These are phyloP conservation scores for Panaeolus cyanescens DNA, from an alignment of 768 basidiomycete species.

Conservation along the genomic window DNA sequence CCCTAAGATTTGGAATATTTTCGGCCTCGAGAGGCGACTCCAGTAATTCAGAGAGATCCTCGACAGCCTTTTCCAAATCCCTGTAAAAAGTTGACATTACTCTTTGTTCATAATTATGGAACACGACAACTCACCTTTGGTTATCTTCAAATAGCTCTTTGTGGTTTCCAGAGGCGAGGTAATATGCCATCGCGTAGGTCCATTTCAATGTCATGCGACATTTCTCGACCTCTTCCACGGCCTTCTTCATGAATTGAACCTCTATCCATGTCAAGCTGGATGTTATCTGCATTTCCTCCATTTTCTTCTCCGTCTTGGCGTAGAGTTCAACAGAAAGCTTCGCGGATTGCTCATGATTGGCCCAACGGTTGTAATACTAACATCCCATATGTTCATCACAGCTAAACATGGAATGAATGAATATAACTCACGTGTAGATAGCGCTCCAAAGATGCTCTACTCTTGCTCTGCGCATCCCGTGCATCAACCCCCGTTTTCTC, in stretches of 20 bases:
- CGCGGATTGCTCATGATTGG: conserved; percentile 99
- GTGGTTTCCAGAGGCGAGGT: conserved; percentile 85
- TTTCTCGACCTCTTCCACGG: conserved; percentile 88
- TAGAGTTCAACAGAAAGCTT: conserved; percentile 93
- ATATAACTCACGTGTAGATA: conserved; percentile 83
- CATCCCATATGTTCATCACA: conserved; percentile 7
- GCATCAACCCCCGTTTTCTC: conserved; percentile 88
- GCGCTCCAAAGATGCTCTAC: conserved; percentile 88
- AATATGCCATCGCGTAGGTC: conserved; percentile 99
- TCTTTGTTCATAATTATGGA: neutral
- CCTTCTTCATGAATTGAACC: conserved; percentile 98
- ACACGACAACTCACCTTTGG: conserved; percentile 61
- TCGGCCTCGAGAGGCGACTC: conserved; percentile 92
- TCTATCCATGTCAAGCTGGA: conserved; percentile 97
- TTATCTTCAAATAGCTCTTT: conserved; percentile 98
- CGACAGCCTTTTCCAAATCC: conserved; percentile 93
- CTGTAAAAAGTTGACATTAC: conserved; percentile 38
- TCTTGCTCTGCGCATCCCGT: conserved; percentile 88
- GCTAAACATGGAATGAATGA: neutral
- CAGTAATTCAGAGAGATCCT: conserved; percentile 89
- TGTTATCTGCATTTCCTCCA: conserved; percentile 98
- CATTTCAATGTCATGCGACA: conserved; percentile 97
- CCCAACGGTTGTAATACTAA: conserved; percentile 99
- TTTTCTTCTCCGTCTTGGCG: conserved; percentile 98
- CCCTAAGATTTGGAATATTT: conserved; percentile 75